These are phyloP conservation scores for Xylaria multiplex DNA, from an alignment of 2,329 filamentous ascomycete species.

Conservation along the genomic window DNA sequence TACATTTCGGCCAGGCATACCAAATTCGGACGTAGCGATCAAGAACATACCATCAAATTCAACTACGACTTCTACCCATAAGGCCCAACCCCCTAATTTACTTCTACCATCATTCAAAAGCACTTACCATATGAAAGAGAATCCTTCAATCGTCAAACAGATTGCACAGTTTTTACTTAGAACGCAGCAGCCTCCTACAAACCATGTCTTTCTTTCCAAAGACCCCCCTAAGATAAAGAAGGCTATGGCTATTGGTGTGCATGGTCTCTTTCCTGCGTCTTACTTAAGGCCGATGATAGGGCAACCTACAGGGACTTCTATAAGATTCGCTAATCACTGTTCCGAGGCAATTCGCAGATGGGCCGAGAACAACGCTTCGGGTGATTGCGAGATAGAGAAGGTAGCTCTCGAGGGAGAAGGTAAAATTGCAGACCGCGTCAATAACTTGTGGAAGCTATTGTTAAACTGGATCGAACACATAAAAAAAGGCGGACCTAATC, in stretches of 20 bases:
- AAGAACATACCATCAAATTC: conserved; percentile 47
- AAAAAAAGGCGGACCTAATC: conserved; percentile 86
- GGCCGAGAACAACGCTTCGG: conserved; percentile 77
- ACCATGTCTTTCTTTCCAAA: conserved; percentile 77
- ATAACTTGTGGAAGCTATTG: conserved; percentile 92
- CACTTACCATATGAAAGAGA: conserved; percentile 74
- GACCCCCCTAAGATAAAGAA: conserved; percentile 79
- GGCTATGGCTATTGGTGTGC: conserved; percentile 91
- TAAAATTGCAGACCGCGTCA: conserved; percentile 87
- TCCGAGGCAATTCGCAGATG: conserved; percentile 86
- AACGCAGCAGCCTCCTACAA: conserved; percentile 65
- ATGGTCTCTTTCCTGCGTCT: conserved; percentile 90
- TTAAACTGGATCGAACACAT: conserved; percentile 96
- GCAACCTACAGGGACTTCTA: conserved; percentile 93
- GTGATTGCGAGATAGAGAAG: conserved; percentile 86
- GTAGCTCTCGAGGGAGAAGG: conserved; percentile 95
- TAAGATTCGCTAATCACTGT: conserved; percentile 89
- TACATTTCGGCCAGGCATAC: conserved; percentile 50
- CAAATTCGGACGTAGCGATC: conserved; percentile 47
- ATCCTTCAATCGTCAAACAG: conserved; percentile 76
- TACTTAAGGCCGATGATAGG: conserved; percentile 91
- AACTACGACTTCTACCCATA: conserved; percentile 50
- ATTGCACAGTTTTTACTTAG: conserved; percentile 67
- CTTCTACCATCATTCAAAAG: conserved; percentile 75
- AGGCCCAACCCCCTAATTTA: conserved; percentile 64